phyloP scores from a whole-genome alignment of 2,329 filamentous ascomycete species.

The Aaosphaeria pasadenensis region DNA sequence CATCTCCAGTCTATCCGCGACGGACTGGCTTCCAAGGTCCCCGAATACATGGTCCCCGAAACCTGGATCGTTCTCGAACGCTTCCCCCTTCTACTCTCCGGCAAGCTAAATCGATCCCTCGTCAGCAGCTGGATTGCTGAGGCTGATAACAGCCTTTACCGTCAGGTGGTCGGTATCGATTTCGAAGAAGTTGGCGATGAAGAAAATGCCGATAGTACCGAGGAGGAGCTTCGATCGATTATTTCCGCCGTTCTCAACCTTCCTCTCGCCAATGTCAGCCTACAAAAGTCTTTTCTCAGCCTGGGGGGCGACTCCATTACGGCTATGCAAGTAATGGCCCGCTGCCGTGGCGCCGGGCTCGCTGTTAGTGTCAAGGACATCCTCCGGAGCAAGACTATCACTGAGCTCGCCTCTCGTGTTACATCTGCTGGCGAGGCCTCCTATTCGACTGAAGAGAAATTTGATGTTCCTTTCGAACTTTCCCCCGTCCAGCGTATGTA shows the following conservation, averaged over 20 bases:
- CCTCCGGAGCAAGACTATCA: conserved; percentile 12
- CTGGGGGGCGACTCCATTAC: conserved; percentile 23
- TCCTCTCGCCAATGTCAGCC: conserved; percentile 10
- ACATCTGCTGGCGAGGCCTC: conserved; percentile 1
- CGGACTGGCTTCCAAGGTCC: conserved; percentile 3
- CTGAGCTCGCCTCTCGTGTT: conserved; percentile 4
- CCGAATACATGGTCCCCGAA: conserved; percentile 15
- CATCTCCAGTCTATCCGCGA: conserved; percentile 4
- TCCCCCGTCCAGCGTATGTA: conserved; percentile 42
- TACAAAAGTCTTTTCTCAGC: conserved; percentile 12
- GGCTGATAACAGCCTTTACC: conserved; percentile 33
- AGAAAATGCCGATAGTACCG: conserved; percentile 4
- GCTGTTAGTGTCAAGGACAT: conserved; percentile 14
- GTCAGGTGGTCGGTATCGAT: conserved; percentile 20
- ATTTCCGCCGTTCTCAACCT: conserved; percentile 27
- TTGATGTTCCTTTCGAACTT: conserved; percentile 30
- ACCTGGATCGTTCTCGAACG: conserved; percentile 31
- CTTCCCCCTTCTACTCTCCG: conserved; percentile 8
- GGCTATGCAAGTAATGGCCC: conserved; percentile 17
- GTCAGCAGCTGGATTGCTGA: conserved; percentile 42
- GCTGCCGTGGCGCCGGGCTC: conserved; percentile 7
- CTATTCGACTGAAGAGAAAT: conserved; percentile 3
- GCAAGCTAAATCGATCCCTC: conserved; percentile 10
- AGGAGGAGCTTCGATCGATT: conserved; percentile 17
- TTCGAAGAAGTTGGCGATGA: conserved; percentile 23